phyloP scores from a whole-genome alignment of 345 rosid species.

The Erucastrum elatum region DNA sequence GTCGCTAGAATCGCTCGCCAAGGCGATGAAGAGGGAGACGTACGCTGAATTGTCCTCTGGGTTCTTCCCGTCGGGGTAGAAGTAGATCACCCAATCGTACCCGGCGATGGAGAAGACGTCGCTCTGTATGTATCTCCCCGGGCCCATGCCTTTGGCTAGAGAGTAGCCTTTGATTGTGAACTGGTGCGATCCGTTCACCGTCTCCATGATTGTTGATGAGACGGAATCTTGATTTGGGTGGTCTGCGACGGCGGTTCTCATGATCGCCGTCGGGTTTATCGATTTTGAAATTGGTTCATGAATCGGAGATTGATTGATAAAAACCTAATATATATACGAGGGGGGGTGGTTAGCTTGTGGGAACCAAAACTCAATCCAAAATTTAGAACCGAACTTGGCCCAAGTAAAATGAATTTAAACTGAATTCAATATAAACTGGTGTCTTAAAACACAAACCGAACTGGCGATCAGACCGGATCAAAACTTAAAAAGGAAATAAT shows the following conservation, averaged over 20 bases:
- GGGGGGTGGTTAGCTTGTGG: too few relatives aligned
- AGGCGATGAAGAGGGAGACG: slow-evolving; percentile 83
- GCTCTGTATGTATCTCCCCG: slow-evolving; percentile 79
- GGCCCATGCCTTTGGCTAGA: slow-evolving; percentile 75
- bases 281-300: slow-evolving; percentile 10
- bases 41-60: slow-evolving; percentile 68
- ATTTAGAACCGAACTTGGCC: too few relatives aligned
- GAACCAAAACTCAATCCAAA: too few relatives aligned
- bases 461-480: too few relatives aligned
- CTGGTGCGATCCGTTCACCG: slow-evolving; percentile 80
- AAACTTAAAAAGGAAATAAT: too few relatives aligned
- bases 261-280: slow-evolving; percentile 28
- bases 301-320: background rate
- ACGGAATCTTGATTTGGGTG: slow-evolving; percentile 42
- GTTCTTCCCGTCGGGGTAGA: slow-evolving; percentile 92
- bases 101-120: slow-evolving; percentile 86
- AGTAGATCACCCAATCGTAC: slow-evolving; percentile 89
- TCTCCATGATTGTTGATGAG: slow-evolving; percentile 68
- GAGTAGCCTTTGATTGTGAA: slow-evolving; percentile 82
- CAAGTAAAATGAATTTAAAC: too few relatives aligned
- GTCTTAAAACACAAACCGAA: too few relatives aligned
- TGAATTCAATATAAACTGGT: too few relatives aligned
- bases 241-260: slow-evolving; percentile 46
- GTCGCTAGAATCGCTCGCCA: slow-evolving; percentile 89
- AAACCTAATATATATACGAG: background rate